Evolutionary conservation across 2,329 filamentous ascomycete genomes (phyloP).

Genomic region (Claviceps spartinae): DNA sequence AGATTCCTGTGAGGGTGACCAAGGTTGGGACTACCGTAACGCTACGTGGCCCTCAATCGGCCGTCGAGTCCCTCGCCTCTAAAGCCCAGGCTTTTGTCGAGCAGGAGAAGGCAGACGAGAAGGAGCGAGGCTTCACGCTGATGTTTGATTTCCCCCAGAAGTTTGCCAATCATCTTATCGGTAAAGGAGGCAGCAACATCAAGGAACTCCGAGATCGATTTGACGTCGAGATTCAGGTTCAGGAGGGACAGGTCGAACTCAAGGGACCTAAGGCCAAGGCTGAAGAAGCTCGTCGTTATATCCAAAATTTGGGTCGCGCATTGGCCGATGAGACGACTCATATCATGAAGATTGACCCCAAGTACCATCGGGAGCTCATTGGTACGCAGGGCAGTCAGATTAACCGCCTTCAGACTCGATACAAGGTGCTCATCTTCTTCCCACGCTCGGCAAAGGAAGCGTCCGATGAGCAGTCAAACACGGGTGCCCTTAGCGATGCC

Average conservation of each 20-base stretch:
- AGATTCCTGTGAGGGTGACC: conserved; percentile 47
- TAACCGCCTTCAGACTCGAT: conserved; percentile 80
- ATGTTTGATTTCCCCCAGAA: conserved; percentile 92
- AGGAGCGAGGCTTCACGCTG: conserved; percentile 77
- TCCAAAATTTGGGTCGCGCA: conserved; percentile 63
- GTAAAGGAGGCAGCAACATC: conserved; percentile 54
- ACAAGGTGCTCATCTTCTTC: conserved; percentile 93
- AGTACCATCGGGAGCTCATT: conserved; percentile 90
- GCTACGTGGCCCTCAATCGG: conserved; percentile 62
- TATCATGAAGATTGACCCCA: conserved; percentile 76
- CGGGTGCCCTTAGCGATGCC: conserved; percentile 55
- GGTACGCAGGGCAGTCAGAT: conserved; percentile 79
- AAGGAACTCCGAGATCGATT: conserved; percentile 52
- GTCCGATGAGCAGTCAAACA: conserved; percentile 56
- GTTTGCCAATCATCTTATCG: conserved; percentile 73
- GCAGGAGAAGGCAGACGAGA: conserved; percentile 83
- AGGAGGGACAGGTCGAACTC: conserved; percentile 87
- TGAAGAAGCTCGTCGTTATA: conserved; percentile 71
- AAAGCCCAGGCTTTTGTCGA: conserved; percentile 71
- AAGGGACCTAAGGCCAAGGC: conserved; percentile 94
- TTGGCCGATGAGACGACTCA: conserved; percentile 86
- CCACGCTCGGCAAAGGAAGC: conserved; percentile 49
- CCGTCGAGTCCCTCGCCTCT: conserved; percentile 55
- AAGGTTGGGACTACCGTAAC: conserved; percentile 49
- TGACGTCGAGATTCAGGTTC: conserved; percentile 69